A percentile compares a stretch with the other conserved stretches of the same genome.
Conservation (phyloP, 129 eudicot genomes). For the Heracleum sosnowskyi region DNA sequence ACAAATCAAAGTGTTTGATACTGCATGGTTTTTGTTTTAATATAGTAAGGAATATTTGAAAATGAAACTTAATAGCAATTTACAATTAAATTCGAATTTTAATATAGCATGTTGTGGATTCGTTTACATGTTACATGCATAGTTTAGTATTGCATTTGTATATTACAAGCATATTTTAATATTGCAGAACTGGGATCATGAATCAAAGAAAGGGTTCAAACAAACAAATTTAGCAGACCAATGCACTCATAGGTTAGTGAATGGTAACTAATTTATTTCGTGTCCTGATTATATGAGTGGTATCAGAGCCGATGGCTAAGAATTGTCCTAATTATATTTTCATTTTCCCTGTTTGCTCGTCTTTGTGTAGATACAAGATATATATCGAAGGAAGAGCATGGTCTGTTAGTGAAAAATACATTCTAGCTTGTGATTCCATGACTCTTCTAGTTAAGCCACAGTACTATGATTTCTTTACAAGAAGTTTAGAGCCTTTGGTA, state of each 20-base stretch:
- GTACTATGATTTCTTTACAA: slow-evolving; percentile 69
- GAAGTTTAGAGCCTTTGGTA: slow-evolving; percentile 61
- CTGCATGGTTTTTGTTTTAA: background rate
- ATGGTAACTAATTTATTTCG: background rate
- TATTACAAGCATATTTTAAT: too few relatives aligned
- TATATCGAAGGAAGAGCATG: slow-evolving; percentile 81
- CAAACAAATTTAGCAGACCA: background rate
- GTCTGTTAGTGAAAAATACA: slow-evolving; percentile 93
- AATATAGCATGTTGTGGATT: background rate
- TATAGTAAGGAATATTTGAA: too few relatives aligned
- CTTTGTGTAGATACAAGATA: slow-evolving; percentile 54
- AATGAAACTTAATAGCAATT: background rate
- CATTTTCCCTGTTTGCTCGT: background rate
- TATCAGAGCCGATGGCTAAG: too few relatives aligned
- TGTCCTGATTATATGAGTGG: background rate
- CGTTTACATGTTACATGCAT: too few relatives aligned
- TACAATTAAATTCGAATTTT: too few relatives aligned
- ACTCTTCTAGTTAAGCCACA: slow-evolving; percentile 58
- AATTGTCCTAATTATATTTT: too few relatives aligned
- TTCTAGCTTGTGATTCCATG: slow-evolving; percentile 81
- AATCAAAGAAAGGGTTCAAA: background rate
- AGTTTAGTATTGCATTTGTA: too few relatives aligned
- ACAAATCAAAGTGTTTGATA: background rate
- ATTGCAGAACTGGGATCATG: slow-evolving; percentile 1
- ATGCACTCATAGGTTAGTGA: background rate